Conservation (phyloP, 805 yeast genomes). For the Sungouiozyma ichnusensis region DNA sequence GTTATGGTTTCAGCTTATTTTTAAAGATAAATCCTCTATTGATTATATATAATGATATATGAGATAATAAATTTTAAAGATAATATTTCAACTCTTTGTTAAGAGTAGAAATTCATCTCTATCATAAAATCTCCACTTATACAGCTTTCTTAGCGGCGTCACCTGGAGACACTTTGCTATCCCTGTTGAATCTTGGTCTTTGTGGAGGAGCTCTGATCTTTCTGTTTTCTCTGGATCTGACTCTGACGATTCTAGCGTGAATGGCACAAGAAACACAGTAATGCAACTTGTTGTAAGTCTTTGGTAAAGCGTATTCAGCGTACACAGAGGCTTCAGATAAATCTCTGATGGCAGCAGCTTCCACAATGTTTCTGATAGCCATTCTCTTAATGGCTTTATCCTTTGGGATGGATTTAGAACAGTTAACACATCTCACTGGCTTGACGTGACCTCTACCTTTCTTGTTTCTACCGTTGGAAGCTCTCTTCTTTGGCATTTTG, state of each 20-base stretch:
- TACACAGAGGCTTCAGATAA: slow-evolving; percentile 98
- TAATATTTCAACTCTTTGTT: not conserved
- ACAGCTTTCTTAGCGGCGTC: slow-evolving; percentile 94
- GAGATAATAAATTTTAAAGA: not conserved
- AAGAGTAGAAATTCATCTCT: not conserved
- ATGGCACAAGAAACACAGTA: slow-evolving; percentile 99
- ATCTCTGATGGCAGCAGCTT: slow-evolving; percentile 99
- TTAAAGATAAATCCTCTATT: not conserved
- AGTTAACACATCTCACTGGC: slow-evolving; percentile 99
- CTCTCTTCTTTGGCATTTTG: slow-evolving; percentile 99
- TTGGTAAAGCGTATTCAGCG: slow-evolving; percentile 98
- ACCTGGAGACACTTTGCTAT: slow-evolving; percentile 91
- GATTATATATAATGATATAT: not conserved
- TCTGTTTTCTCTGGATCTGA: slow-evolving; percentile 98
- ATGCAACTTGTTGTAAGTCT: slow-evolving; percentile 98
- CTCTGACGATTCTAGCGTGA: slow-evolving; percentile 99
- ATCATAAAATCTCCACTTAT: slow-evolving; percentile 23
- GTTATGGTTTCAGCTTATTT: not conserved
- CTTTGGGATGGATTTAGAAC: slow-evolving; percentile 99
- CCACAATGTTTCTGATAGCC: slow-evolving; percentile 99
- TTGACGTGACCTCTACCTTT: slow-evolving; percentile 99
- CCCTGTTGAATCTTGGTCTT: slow-evolving; percentile 96
- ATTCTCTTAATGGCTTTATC: slow-evolving; percentile 99
- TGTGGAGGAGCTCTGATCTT: slow-evolving; percentile 98
- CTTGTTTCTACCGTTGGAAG: slow-evolving; percentile 99